Evolutionary conservation across 2,329 filamentous ascomycete species (phyloP).

Genomic region (Aspergillus sp.): DNA sequence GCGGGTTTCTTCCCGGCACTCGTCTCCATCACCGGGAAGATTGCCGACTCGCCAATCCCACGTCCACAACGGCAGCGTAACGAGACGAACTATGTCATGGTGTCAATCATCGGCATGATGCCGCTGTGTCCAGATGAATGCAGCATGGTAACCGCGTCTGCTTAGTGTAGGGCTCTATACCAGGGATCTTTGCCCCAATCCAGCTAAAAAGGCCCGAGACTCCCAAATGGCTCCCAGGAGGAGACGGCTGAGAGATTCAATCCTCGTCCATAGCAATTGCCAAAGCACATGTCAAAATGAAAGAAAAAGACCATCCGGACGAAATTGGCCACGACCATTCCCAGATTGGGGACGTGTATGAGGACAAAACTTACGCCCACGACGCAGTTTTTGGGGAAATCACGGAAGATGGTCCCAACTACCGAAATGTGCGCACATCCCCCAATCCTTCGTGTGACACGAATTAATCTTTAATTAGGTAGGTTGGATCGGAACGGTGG

Average conservation of each 20-base stretch:
- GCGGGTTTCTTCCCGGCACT: background rate
- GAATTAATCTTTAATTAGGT: slow-evolving; percentile 24
- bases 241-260: background rate
- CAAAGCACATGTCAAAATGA: background rate
- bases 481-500: slow-evolving; percentile 43
- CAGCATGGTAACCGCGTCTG: background rate
- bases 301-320: background rate
- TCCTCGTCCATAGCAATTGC: too few species aligned
- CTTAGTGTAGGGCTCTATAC: background rate
- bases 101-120: background rate
- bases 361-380: background rate
- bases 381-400: background rate
- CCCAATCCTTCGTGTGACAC: background rate
- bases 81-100: background rate
- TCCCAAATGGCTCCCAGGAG: background rate
- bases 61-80: background rate
- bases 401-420: background rate
- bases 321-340: background rate
- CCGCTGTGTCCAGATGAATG: background rate
- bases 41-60: background rate
- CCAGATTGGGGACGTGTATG: background rate
- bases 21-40: background rate
- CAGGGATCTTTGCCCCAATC: background rate
- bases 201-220: background rate
- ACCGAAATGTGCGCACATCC: background rate